Evolutionary conservation across 2,329 filamentous ascomycete genomes (phyloP).

Genomic region (Penicillium sp.): DNA sequence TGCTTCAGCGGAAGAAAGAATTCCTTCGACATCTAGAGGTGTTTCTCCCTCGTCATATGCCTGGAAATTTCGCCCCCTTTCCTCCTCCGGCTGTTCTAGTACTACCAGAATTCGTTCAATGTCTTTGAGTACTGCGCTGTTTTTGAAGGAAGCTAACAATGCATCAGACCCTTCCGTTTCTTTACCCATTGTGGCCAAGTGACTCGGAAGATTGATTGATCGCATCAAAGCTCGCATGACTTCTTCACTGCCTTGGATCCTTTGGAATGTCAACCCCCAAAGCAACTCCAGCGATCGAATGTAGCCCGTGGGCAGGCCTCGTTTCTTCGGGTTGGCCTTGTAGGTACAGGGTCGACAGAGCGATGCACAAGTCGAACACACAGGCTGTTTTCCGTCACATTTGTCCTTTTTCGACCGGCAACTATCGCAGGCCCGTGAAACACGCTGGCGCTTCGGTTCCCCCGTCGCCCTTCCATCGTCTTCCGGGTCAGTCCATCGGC

Average conservation of each 20-base stretch:
- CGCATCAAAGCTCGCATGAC: conserved; percentile 50
- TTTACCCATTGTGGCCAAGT: conserved; percentile 32
- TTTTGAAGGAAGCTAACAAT: conserved; percentile 55
- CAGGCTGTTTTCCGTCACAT: conserved; percentile 60
- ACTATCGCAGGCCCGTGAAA: conserved; percentile 61
- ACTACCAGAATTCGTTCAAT: conserved; percentile 54
- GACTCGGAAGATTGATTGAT: conserved; percentile 34
- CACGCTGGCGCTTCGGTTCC: conserved; percentile 52
- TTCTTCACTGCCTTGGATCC: conserved; percentile 52
- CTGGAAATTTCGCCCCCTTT: conserved; percentile 24
- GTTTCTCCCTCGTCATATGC: conserved; percentile 21
- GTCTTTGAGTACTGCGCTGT: conserved; percentile 53
- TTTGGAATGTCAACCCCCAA: conserved; percentile 58
- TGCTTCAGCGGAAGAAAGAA: conserved; percentile 24
- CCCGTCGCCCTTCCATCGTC: conserved; percentile 25
- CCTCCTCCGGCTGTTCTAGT: conserved; percentile 33
- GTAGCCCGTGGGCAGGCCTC: conserved; percentile 71
- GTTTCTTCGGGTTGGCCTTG: conserved; percentile 63
- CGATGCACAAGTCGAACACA: conserved; percentile 57
- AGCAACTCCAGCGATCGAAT: conserved; percentile 64
- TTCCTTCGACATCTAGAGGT: conserved; percentile 25
- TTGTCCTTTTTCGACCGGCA: conserved; percentile 61
- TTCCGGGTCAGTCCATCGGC: conserved; percentile 25
- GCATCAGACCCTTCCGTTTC: conserved; percentile 45
- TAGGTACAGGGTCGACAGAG: conserved; percentile 62